Conservation (phyloP, 139 green algal species). For the Chlamydomonas urium region DNA sequence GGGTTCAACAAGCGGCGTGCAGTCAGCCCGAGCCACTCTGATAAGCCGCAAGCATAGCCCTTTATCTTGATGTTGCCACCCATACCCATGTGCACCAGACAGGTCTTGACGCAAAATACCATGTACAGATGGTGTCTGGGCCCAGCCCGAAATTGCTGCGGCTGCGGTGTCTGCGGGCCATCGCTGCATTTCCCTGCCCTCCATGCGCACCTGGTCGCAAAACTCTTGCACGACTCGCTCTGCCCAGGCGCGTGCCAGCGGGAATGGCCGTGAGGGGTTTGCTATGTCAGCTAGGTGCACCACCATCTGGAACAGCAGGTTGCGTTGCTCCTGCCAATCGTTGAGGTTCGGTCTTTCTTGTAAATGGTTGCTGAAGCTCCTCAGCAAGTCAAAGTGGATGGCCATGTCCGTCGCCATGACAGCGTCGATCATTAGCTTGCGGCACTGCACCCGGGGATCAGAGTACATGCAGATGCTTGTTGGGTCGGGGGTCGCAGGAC, state of each 20-base stretch:
- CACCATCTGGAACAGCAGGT: conserved; percentile 52
- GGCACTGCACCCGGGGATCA: conserved; percentile 32
- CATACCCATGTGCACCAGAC: too few species aligned
- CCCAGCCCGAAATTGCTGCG: too few species aligned
- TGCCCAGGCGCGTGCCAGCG: conserved; percentile 45
- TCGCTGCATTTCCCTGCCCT: too few species aligned
- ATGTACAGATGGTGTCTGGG: too few species aligned
- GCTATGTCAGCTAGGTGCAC: conserved; percentile 62
- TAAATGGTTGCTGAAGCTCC: conserved; percentile 36
- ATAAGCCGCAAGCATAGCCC: too few species aligned
- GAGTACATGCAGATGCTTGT: too few species aligned
- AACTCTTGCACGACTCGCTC: conserved; percentile 63
- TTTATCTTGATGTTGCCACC: too few species aligned
- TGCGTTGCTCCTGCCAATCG: conserved; percentile 46
- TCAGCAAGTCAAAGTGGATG: conserved; percentile 62
- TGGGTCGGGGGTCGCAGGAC: too few species aligned
- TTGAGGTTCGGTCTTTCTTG: conserved; percentile 29
- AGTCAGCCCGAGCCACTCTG: too few species aligned
- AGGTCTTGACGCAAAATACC: too few species aligned
- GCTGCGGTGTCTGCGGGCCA: too few species aligned
- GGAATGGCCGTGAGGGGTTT: conserved; percentile 56
- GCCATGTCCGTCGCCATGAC: conserved; percentile 66
- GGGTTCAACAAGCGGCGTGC: too few species aligned
- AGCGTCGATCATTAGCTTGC: conserved; percentile 55
- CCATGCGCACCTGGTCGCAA: conserved; percentile 52